A percentile compares a stretch with the other conserved stretches of the same genome.
Conservation (phyloP, 495 filamentous ascomycete genomes). For the Daldinia decipiens region DNA sequence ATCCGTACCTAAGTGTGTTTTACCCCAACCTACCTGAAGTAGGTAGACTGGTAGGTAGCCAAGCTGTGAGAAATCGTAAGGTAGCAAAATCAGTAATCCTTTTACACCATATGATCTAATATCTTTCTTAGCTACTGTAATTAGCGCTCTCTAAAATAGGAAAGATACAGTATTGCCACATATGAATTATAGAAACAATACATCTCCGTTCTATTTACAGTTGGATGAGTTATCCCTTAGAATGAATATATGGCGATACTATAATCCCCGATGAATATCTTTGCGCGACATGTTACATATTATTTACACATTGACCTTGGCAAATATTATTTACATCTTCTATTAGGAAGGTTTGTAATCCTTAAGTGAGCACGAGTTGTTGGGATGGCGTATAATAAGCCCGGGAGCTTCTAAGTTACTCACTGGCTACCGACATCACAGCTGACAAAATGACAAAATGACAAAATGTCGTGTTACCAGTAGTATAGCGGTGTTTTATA, state of each 20-base stretch:
- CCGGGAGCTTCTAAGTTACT: neutral
- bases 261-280: conserved; percentile 33
- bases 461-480: conserved; percentile 31
- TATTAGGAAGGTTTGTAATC: conserved; percentile 1
- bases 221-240: neutral
- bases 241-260: conserved; percentile 32
- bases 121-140: neutral
- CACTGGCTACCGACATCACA: conserved; percentile 14
- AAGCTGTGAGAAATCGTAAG: conserved; percentile 1
- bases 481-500: neutral
- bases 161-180: neutral
- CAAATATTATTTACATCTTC: neutral
- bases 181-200: neutral
- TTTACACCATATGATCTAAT: neutral
- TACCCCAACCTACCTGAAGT: neutral
- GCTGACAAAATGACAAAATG: conserved; percentile 7
- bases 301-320: conserved; percentile 16
- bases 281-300: conserved; percentile 10
- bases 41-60: neutral
- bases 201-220: neutral
- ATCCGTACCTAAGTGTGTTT: neutral
- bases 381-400: conserved; percentile 10
- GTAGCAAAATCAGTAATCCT: conserved; percentile 3
- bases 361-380: conserved; percentile 9
- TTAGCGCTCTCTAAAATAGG: neutral